phyloP scores from a whole-genome alignment of 371 early-diverging fungal species.

The Chytridium lagenaria region DNA sequence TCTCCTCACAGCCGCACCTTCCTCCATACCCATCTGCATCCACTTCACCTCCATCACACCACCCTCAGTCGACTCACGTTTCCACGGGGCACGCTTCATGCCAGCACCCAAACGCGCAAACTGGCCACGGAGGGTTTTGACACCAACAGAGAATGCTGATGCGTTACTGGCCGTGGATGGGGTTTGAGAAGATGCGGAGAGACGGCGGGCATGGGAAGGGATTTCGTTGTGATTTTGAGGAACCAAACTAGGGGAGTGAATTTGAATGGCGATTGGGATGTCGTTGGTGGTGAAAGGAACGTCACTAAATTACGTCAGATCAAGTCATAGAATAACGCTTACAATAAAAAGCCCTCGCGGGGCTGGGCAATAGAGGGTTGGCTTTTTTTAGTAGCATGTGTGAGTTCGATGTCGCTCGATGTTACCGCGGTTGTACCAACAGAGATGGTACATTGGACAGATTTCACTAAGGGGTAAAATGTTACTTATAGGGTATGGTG shows the following conservation, averaged over 20 bases:
- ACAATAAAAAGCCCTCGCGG: slow-evolving; percentile 1
- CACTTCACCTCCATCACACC: not conserved
- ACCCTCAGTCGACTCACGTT: too few relatives aligned
- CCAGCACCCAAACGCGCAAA: not conserved
- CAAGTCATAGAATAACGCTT: not conserved
- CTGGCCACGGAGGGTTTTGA: not conserved
- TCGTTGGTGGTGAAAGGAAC: not conserved
- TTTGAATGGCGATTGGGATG: not conserved
- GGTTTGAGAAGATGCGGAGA: not conserved
- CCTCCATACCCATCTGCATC: not conserved
- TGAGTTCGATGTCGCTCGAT: not conserved
- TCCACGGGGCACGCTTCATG: slow-evolving; percentile 1
- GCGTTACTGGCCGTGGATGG: not conserved
- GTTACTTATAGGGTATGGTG: too few relatives aligned
- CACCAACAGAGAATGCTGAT: too few relatives aligned
- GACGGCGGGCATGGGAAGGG: not conserved
- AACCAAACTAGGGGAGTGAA: not conserved
- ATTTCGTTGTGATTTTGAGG: not conserved
- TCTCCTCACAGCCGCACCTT: not conserved
- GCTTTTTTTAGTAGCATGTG: not conserved
- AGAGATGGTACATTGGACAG: not conserved
- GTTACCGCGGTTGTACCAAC: not conserved
- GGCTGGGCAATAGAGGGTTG: not conserved
- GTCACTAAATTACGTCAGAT: not conserved
- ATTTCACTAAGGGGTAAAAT: too few relatives aligned